Percentiles rank a stretch among this genome's conserved stretches.
These are phyloP conservation scores for Drechmeria coniospora DNA, from an alignment of 2,329 filamentous ascomycete genomes.

Conservation along the genomic window DNA sequence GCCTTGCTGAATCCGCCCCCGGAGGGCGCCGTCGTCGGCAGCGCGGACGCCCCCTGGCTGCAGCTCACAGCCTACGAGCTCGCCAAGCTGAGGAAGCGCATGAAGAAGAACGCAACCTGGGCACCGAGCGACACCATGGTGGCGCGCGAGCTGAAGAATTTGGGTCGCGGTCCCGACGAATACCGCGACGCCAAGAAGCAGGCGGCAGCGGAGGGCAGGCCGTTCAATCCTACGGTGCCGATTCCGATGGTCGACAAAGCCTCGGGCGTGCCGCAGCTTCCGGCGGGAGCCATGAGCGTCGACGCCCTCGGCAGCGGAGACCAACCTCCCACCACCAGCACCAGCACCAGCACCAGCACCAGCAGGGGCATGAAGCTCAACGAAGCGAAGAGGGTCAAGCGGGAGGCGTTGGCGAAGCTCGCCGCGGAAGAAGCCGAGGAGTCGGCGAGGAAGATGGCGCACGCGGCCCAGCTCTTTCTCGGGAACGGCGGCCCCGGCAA, in stretches of 20 bases:
- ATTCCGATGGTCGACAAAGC: slow-evolving; percentile 27
- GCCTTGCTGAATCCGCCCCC: slow-evolving; percentile 40
- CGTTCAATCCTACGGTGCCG: slow-evolving; percentile 34
- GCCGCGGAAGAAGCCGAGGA: slow-evolving; percentile 48
- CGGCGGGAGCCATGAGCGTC: slow-evolving; percentile 43
- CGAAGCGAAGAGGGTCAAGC: slow-evolving; percentile 60
- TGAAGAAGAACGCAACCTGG: slow-evolving; percentile 89
- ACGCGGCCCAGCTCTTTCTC: slow-evolving; percentile 30
- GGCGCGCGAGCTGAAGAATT: slow-evolving; percentile 55
- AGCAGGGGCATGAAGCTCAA: slow-evolving; percentile 67
- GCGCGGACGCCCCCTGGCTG: slow-evolving; percentile 47
- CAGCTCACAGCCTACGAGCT: slow-evolving; percentile 50
- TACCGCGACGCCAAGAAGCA: slow-evolving; percentile 46
- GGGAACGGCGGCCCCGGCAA: slow-evolving; percentile 10
- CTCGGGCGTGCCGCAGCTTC: slow-evolving; percentile 35
- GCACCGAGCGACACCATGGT: slow-evolving; percentile 78
- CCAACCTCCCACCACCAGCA: no score
- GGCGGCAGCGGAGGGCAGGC: slow-evolving; percentile 48
- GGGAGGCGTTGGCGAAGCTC: slow-evolving; percentile 45
- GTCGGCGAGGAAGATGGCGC: slow-evolving; percentile 36
- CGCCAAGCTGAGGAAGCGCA: slow-evolving; percentile 59
- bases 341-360: slow-evolving; percentile 52
- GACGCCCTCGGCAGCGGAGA: slow-evolving; percentile 44
- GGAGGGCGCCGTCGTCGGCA: slow-evolving; percentile 41
- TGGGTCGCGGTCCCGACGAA: slow-evolving; percentile 51